These are phyloP conservation scores for Aureoboletus auriporus DNA, from an alignment of 768 basidiomycete species.

Conservation along the genomic window DNA sequence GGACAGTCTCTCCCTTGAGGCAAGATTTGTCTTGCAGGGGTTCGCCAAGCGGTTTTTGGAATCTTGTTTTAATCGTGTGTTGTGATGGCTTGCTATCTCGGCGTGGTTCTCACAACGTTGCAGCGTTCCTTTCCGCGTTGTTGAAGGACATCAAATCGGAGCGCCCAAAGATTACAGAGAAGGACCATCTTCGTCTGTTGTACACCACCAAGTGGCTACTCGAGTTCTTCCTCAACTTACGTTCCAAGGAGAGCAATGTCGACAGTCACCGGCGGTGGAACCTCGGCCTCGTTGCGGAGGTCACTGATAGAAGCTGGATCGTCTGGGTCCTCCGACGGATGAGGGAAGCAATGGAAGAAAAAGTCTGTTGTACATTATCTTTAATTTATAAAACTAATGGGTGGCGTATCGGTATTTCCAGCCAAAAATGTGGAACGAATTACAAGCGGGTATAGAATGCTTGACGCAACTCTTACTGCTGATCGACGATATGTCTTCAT, in stretches of 20 bases:
- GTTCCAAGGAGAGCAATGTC: constrained; percentile 34
- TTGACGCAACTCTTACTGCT: constrained; percentile 88
- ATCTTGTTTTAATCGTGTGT: constrained; percentile 85
- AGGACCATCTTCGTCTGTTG: constrained; percentile 87
- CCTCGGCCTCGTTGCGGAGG: constrained; percentile 77
- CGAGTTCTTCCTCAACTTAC: constrained; percentile 72
- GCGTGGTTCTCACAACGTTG: constrained; percentile 14
- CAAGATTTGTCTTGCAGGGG: constrained; percentile 58
- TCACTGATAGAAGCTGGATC: constrained; percentile 83
- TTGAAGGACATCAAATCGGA: constrained; percentile 94
- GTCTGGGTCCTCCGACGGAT: constrained; percentile 88
- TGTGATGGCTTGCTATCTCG: constrained; percentile 7
- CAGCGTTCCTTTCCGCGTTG: constrained; percentile 82
- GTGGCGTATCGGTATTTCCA: constrained; percentile 29
- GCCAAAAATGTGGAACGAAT: constrained; percentile 93
- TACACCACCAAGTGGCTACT: constrained; percentile 90
- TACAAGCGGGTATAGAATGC: constrained; percentile 92
- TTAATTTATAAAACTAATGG: constrained; percentile 4
- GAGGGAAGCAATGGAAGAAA: constrained; percentile 86
- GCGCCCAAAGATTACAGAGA: constrained; percentile 88
- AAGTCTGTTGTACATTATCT: constrained; percentile 45
- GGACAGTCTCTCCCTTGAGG: constrained; percentile 65
- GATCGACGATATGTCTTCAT: constrained; percentile 77
- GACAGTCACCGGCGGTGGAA: constrained; percentile 42
- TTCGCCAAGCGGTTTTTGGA: constrained; percentile 74